Conservation (phyloP, 2,329 filamentous ascomycete genomes). For the Cadophora sp. region DNA sequence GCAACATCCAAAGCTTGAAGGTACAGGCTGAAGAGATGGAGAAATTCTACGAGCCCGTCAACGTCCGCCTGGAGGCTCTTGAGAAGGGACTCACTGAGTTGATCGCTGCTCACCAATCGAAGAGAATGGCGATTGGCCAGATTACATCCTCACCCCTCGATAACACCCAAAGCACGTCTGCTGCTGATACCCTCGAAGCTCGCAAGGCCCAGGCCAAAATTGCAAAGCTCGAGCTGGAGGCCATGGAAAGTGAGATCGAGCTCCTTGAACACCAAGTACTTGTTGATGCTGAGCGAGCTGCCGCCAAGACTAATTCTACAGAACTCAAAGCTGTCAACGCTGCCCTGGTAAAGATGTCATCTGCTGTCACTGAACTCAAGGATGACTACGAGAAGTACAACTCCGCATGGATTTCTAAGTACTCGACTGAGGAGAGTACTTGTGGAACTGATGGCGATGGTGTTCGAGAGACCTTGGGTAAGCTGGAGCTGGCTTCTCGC, state of each 20-base stretch:
- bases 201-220: background rate
- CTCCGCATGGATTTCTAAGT: background rate
- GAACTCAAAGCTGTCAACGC: background rate
- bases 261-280: background rate
- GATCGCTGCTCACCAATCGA: background rate
- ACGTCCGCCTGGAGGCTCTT: background rate
- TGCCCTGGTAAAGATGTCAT: background rate
- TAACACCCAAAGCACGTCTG: background rate
- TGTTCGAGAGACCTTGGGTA: background rate
- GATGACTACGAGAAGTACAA: background rate
- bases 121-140: background rate
- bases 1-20: background rate
- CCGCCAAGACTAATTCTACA: background rate
- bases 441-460: background rate
- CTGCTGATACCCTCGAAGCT: background rate
- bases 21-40: background rate
- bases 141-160: background rate
- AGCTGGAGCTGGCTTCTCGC: background rate
- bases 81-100: background rate
- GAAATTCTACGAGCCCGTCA: background rate
- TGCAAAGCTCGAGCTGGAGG: background rate
- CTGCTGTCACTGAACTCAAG: background rate
- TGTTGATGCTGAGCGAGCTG: background rate
- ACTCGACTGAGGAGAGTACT: background rate
- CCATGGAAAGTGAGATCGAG: constrained; percentile 2